These are phyloP conservation scores for Crucihimalaya himalaica DNA, from an alignment of 345 rosid genomes.

Conservation along the genomic window DNA sequence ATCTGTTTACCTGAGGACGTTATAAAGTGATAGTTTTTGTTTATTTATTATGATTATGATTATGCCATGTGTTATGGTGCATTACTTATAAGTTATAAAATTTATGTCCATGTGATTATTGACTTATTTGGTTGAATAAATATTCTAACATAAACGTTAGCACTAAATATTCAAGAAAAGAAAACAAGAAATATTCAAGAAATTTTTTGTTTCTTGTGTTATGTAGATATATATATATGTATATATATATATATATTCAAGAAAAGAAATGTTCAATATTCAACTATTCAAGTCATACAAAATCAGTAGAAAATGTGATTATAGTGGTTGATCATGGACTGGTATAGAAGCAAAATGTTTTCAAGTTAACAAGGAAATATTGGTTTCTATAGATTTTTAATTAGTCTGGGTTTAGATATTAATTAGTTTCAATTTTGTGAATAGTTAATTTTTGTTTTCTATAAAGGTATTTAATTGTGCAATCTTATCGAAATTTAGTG, in stretches of 20 bases:
- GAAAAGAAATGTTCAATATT: no score
- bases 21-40: neutral
- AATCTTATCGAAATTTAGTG: no score
- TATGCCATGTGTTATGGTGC: neutral
- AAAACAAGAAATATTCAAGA: neutral
- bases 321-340: neutral
- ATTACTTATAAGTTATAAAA: neutral
- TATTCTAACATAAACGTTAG: neutral
- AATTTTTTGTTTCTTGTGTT: neutral
- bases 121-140: conserved; percentile 12
- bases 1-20: neutral
- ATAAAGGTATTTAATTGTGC: no score
- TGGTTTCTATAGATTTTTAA: neutral
- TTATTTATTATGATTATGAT: neutral
- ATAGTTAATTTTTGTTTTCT: no score
- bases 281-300: neutral
- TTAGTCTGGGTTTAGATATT: neutral
- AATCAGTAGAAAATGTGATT: neutral
- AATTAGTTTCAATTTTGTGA: no score
- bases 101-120: neutral
- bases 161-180: neutral
- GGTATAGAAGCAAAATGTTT: neutral
- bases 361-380: neutral
- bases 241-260: neutral
- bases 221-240: neutral